A percentile compares a stretch with the other conserved stretches of the same genome.
phyloP scores from a whole-genome alignment of 139 green algal species.

The Coelastrella sp. region DNA sequence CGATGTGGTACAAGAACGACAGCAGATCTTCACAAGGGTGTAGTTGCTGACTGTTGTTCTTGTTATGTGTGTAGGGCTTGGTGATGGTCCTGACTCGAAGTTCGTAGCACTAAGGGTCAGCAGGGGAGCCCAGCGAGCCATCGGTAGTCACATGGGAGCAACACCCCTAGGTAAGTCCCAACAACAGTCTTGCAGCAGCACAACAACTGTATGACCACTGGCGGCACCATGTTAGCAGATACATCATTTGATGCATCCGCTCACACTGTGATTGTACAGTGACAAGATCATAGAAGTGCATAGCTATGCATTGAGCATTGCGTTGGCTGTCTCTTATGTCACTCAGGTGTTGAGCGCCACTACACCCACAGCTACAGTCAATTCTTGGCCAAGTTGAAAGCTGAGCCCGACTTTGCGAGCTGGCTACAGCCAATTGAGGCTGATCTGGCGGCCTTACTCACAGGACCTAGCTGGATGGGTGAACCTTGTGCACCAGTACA shows the following conservation, averaged over 20 bases:
- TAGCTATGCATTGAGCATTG: too few relatives aligned
- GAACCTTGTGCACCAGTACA: constrained; percentile 45
- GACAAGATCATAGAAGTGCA: too few relatives aligned
- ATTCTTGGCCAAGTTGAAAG: constrained; percentile 57
- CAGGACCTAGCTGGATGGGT: constrained; percentile 55
- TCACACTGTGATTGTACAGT: too few relatives aligned
- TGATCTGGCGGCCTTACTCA: constrained; percentile 53
- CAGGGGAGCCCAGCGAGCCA: constrained; percentile 68
- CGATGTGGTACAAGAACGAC: too few relatives aligned
- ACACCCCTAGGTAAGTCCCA: constrained; percentile 65
- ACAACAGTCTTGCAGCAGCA: too few relatives aligned
- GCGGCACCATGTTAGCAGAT: too few relatives aligned
- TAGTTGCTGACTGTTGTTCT: too few relatives aligned
- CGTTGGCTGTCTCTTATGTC: too few relatives aligned
- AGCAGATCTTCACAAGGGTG: too few relatives aligned
- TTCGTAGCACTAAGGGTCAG: constrained; percentile 55
- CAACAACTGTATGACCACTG: too few relatives aligned
- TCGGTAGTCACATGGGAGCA: constrained; percentile 75
- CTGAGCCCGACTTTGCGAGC: constrained; percentile 55
- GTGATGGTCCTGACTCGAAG: neutral
- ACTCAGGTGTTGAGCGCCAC: constrained; percentile 58
- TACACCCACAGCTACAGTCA: constrained; percentile 74
- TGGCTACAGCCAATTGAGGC: constrained; percentile 55
- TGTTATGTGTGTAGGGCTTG: constrained; percentile 4
- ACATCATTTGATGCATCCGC: too few relatives aligned